Evolutionary conservation across 73 alveolate genomes (phyloP).

Genomic region (Tetrahymena malaccensis): DNA sequence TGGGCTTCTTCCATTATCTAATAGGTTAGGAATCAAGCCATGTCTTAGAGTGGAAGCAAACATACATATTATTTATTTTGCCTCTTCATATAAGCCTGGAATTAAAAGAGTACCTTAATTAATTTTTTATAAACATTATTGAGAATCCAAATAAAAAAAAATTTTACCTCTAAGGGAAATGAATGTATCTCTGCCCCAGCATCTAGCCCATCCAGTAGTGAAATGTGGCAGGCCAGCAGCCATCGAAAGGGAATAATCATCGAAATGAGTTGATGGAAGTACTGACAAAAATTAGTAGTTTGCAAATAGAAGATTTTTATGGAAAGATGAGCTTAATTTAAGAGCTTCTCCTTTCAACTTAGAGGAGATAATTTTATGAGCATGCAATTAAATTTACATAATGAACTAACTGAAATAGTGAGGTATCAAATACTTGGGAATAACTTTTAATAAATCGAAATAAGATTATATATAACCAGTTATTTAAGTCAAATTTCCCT

Average conservation of each 20-base stretch:
- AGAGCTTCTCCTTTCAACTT: not conserved
- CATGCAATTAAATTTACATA: not conserved
- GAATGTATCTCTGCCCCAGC: conserved; percentile 99
- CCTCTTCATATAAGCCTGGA: conserved; percentile 50
- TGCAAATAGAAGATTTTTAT: conserved; percentile 1
- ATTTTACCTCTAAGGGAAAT: conserved; percentile 88
- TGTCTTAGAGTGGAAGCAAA: conserved; percentile 91
- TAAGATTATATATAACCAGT: not conserved
- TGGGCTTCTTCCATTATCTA: conserved; percentile 80
- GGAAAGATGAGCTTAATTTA: not conserved
- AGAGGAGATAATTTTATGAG: not conserved
- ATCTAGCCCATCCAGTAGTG: conserved; percentile 86
- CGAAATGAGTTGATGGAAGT: conserved; percentile 46
- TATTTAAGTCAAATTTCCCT: not conserved
- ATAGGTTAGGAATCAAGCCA: conserved; percentile 94
- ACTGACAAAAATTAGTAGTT: conserved; percentile 17
- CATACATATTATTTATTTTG: conserved; percentile 71
- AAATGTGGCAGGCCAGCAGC: conserved; percentile 99
- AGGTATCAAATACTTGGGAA: conserved; percentile 16
- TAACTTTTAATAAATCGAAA: not conserved
- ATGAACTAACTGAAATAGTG: conserved; percentile 1
- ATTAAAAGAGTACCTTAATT: conserved; percentile 50
- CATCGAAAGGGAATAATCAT: conserved; percentile 34
- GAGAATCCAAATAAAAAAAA: not conserved
- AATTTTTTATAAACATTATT: too few relatives aligned